These are phyloP conservation scores for Juglanconis sp. DNA, from an alignment of 2,329 filamentous ascomycete genomes.

Conservation along the genomic window DNA sequence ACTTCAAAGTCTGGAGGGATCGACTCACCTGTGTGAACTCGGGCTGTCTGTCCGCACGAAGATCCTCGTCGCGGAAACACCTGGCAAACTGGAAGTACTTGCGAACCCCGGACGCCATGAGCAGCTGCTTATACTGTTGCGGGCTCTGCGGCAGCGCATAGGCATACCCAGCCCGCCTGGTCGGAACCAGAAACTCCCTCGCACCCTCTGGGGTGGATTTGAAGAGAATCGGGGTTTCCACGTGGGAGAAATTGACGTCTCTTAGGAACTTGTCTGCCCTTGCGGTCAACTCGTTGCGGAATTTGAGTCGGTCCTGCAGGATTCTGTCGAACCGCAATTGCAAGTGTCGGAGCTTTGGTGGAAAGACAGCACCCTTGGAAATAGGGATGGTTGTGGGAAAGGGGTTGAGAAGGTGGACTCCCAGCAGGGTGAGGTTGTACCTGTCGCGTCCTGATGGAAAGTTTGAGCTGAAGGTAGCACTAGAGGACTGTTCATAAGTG, in stretches of 20 bases:
- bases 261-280: constrained; percentile 53
- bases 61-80: constrained; percentile 93
- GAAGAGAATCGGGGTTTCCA: constrained; percentile 93
- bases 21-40: constrained; percentile 81
- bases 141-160: constrained; percentile 95
- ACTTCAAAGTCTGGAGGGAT: background rate
- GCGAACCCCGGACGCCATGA: constrained; percentile 84
- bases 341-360: constrained; percentile 72
- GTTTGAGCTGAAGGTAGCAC: background rate
- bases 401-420: constrained; percentile 65
- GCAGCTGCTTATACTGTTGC: constrained; percentile 96
- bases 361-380: constrained; percentile 69
- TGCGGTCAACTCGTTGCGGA: constrained; percentile 61
- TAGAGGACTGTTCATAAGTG: constrained; percentile 20
- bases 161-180: constrained; percentile 68
- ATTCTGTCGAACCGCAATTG: constrained; percentile 74
- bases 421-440: constrained; percentile 57
- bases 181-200: constrained; percentile 90
- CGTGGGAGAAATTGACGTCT: constrained; percentile 63
- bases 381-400: constrained; percentile 77
- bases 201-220: constrained; percentile 97
- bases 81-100: constrained; percentile 90
- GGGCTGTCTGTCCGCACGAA: constrained; percentile 87
- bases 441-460: constrained; percentile 22
- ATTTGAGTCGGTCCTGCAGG: constrained; percentile 65